Conservation (phyloP, 139 green algal species). For the Trebouxia sp. region DNA sequence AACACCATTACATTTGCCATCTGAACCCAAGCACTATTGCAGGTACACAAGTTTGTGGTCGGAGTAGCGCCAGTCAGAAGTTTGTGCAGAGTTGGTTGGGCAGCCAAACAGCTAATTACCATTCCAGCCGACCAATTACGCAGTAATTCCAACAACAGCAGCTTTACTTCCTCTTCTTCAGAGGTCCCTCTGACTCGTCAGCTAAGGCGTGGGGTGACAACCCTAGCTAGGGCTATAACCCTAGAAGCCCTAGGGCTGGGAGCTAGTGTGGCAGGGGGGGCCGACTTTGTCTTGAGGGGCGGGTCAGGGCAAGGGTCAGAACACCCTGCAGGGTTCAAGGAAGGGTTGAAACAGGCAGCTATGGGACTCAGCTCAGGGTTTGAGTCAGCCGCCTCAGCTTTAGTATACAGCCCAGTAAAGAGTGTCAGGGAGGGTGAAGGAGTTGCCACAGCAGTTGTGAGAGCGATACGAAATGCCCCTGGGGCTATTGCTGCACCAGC, state of each 20-base stretch:
- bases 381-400: constrained; percentile 22
- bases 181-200: constrained; percentile 31
- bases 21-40: background rate
- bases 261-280: constrained; percentile 44
- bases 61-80: constrained; percentile 66
- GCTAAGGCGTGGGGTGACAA: constrained; percentile 40
- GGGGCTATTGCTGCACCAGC: constrained; percentile 29
- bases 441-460: background rate
- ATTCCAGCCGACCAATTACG: constrained; percentile 45
- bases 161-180: background rate
- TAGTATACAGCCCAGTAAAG: constrained; percentile 15
- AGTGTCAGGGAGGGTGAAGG: constrained; percentile 11
- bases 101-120: constrained; percentile 51
- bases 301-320: background rate
- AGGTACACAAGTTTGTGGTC: constrained; percentile 76
- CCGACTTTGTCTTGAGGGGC: constrained; percentile 48
- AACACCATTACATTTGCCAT: too few relatives aligned
- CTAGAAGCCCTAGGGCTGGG: constrained; percentile 56
- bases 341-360: constrained; percentile 37
- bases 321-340: constrained; percentile 33
- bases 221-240: constrained; percentile 46
- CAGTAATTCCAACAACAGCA: background rate
- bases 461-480: constrained; percentile 23
- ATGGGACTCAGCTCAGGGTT: constrained; percentile 35
- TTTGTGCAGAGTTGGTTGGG: constrained; percentile 49